Percentiles rank a stretch among this genome's conserved stretches.
Evolutionary conservation across 805 yeast species (phyloP).

Genomic region (Saccharomycopsis selenospora): DNA sequence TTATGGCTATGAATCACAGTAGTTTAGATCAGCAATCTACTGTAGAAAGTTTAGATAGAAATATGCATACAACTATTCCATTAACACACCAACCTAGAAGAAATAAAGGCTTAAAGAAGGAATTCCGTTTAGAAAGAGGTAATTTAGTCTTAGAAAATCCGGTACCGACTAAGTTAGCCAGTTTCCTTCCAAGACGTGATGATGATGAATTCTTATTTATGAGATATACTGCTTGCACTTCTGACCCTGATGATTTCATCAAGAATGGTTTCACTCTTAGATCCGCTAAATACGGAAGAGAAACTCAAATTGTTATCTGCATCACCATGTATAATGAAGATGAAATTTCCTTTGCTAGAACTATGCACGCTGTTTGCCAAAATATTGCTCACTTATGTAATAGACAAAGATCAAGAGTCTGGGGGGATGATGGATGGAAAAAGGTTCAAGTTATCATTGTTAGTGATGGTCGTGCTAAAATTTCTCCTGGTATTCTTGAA

Average conservation of each 20-base stretch:
- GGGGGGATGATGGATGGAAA: conserved; percentile 98
- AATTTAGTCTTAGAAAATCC: conserved; percentile 89
- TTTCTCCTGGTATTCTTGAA: conserved; percentile 77
- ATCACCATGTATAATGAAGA: conserved; percentile 98
- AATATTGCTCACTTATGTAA: conserved; percentile 83
- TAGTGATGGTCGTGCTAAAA: conserved; percentile 90
- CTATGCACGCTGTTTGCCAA: conserved; percentile 89
- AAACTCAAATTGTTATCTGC: conserved; percentile 86
- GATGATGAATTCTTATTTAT: conserved; percentile 90
- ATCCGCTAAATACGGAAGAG: conserved; percentile 80
- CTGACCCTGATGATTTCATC: conserved; percentile 82
- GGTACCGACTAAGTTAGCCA: conserved; percentile 79
- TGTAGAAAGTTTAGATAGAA: conserved; percentile 36
- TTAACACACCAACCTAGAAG: conserved; percentile 42
- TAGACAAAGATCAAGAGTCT: conserved; percentile 71
- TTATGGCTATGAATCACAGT: conserved; percentile 17
- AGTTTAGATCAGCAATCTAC: conserved; percentile 24
- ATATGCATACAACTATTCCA: conserved; percentile 38
- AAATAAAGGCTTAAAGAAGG: conserved; percentile 61
- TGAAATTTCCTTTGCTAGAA: conserved; percentile 81
- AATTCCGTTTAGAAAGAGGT: conserved; percentile 70
- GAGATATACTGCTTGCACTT: conserved; percentile 96
- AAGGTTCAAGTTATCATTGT: conserved; percentile 88
- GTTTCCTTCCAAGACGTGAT: conserved; percentile 79
- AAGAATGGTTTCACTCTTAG: conserved; percentile 78